These are phyloP conservation scores for Paramecium caudatum DNA, from an alignment of 73 alveolate species.

Conservation along the genomic window DNA sequence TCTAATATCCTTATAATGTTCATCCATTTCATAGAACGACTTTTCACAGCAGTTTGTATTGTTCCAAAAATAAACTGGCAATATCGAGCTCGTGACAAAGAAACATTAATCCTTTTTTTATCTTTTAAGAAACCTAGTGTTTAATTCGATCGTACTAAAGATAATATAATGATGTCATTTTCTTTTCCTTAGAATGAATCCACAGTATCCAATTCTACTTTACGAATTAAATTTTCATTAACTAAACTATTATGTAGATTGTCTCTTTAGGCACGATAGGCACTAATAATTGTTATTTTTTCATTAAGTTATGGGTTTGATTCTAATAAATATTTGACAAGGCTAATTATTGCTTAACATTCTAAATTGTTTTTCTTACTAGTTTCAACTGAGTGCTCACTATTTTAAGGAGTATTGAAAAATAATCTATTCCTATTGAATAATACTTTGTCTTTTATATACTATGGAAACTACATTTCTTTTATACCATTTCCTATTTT, in stretches of 20 bases:
- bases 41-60: not conserved
- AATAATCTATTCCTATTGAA: not conserved
- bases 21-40: no score
- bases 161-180: slow-evolving; percentile 63
- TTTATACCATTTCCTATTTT: not conserved
- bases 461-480: not conserved
- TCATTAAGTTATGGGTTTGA: not conserved
- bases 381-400: not conserved
- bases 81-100: slow-evolving; percentile 71
- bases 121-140: slow-evolving; percentile 40
- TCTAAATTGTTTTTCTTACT: slow-evolving; percentile 31
- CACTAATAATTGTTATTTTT: slow-evolving; percentile 7
- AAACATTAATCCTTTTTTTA: slow-evolving; percentile 63
- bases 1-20: no score
- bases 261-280: not conserved
- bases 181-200: slow-evolving; percentile 72
- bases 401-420: slow-evolving; percentile 1
- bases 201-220: slow-evolving; percentile 50
- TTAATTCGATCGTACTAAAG: slow-evolving; percentile 70
- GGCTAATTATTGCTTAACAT: not conserved
- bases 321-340: slow-evolving; percentile 6
- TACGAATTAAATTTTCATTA: not conserved
- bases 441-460: no score
- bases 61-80: slow-evolving; percentile 61
- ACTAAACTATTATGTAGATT: not conserved